Evolutionary conservation across 2,329 filamentous ascomycete genomes (phyloP).

Genomic region (Furcasterigmium furcatum): DNA sequence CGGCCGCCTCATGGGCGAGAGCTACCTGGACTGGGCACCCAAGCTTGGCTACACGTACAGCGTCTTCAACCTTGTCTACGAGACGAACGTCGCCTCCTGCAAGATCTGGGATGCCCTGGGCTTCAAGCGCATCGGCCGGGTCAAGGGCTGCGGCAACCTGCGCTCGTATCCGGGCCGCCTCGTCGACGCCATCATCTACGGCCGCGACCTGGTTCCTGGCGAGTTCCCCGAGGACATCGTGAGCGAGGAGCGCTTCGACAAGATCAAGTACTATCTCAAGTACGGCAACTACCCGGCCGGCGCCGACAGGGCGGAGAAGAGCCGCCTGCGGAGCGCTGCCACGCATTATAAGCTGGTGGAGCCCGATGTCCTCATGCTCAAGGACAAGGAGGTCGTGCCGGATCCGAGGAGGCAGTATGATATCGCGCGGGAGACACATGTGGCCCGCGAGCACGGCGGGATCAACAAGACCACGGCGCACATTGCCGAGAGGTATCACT

Average conservation of each 20-base stretch:
- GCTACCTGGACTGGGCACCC: constrained; percentile 74
- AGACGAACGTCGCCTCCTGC: constrained; percentile 87
- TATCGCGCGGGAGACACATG: constrained; percentile 76
- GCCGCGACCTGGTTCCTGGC: constrained; percentile 54
- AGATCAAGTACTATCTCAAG: constrained; percentile 96
- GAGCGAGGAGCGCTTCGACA: constrained; percentile 96
- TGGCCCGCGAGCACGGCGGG: constrained; percentile 69
- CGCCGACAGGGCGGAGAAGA: constrained; percentile 93
- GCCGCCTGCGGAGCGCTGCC: constrained; percentile 84
- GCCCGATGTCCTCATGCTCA: constrained; percentile 85
- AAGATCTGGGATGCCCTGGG: constrained; percentile 89
- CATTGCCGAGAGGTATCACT: constrained; percentile 93
- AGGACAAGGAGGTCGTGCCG: constrained; percentile 94
- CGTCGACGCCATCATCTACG: constrained; percentile 77
- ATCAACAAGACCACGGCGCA: constrained; percentile 98
- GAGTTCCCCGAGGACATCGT: constrained; percentile 75
- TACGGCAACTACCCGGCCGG: constrained; percentile 90
- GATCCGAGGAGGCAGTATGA: constrained; percentile 89
- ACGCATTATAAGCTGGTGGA: constrained; percentile 88
- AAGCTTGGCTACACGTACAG: constrained; percentile 86
- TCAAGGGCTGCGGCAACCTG: constrained; percentile 69
- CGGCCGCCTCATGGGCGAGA: constrained; percentile 72
- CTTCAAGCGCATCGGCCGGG: constrained; percentile 86
- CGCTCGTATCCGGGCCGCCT: constrained; percentile 66
- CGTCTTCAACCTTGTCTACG: constrained; percentile 92